phyloP scores from a whole-genome alignment of 2,329 filamentous ascomycete genomes.

The Talaromyces albobiverticillius region DNA sequence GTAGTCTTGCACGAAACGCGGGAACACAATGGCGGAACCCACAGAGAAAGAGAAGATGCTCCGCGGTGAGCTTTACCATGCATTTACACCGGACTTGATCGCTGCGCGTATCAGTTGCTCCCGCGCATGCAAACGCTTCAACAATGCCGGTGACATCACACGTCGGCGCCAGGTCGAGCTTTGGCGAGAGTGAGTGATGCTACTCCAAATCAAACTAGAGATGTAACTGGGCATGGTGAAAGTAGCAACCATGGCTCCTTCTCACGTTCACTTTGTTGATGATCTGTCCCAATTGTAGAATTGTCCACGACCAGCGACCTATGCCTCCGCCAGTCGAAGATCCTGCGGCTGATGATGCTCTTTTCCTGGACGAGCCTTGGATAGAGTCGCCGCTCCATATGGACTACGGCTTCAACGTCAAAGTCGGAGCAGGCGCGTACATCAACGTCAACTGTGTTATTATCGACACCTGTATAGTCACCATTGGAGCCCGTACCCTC shows the following conservation, averaged over 20 bases:
- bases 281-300: conserved; percentile 41
- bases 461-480: conserved; percentile 72
- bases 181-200: conserved; percentile 64
- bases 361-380: conserved; percentile 65
- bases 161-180: conserved; percentile 64
- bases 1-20: not conserved
- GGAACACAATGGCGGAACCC: conserved; percentile 17
- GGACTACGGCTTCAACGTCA: conserved; percentile 77
- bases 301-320: conserved; percentile 60
- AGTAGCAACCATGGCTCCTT: too few relatives aligned
- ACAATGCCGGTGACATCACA: conserved; percentile 58
- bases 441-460: conserved; percentile 74
- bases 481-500: conserved; percentile 72
- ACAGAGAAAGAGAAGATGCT: conserved; percentile 52
- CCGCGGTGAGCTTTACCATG: conserved; percentile 68
- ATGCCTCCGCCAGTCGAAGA: conserved; percentile 60
- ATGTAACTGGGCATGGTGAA: not conserved
- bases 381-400: conserved; percentile 67
- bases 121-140: conserved; percentile 61
- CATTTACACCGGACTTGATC: conserved; percentile 67
- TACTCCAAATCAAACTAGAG: not conserved
- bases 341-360: conserved; percentile 61
- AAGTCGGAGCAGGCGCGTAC: conserved; percentile 67
- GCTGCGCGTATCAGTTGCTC: conserved; percentile 63
- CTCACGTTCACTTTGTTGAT: not conserved